Percentiles rank a stretch among this genome's conserved stretches.
Conservation (phyloP, 441 rosid species). For the Arabidopsis lyrata region DNA sequence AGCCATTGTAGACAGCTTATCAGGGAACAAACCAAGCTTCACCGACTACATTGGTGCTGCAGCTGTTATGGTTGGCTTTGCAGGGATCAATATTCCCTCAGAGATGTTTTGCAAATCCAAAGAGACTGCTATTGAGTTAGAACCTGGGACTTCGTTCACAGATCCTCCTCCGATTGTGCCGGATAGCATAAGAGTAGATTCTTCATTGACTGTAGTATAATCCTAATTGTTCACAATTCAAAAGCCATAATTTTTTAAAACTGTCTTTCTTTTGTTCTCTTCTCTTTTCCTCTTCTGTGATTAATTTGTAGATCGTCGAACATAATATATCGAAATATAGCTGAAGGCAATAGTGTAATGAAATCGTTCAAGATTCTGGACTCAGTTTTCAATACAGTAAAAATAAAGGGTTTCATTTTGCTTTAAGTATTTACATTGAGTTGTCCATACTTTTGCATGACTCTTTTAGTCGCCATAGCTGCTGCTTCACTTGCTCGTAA, state of each 20-base stretch:
- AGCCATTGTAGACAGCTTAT: slow-evolving; percentile 76
- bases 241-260: background rate
- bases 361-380: slow-evolving; percentile 8
- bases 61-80: slow-evolving; percentile 89
- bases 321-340: slow-evolving; percentile 20
- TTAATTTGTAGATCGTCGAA: slow-evolving; percentile 33
- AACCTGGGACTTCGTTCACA: slow-evolving; percentile 45
- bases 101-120: slow-evolving; percentile 55
- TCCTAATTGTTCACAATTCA: background rate
- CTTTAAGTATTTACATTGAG: slow-evolving; percentile 51
- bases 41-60: slow-evolving; percentile 81
- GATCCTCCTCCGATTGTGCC: slow-evolving; percentile 31
- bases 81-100: slow-evolving; percentile 85
- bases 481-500: slow-evolving; percentile 93
- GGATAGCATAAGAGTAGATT: slow-evolving; percentile 15
- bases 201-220: slow-evolving; percentile 9
- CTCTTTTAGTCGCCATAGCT: slow-evolving; percentile 79
- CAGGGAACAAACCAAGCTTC: slow-evolving; percentile 73
- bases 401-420: background rate
- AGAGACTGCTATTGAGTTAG: slow-evolving; percentile 51
- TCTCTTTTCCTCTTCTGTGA: background rate
- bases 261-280: background rate
- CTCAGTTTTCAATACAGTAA: slow-evolving; percentile 22
- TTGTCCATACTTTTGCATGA: slow-evolving; percentile 84
- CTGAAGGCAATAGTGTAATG: slow-evolving; percentile 5